Evolutionary conservation across 345 rosid species (phyloP).

Genomic region (Euphorbia lathyris): DNA sequence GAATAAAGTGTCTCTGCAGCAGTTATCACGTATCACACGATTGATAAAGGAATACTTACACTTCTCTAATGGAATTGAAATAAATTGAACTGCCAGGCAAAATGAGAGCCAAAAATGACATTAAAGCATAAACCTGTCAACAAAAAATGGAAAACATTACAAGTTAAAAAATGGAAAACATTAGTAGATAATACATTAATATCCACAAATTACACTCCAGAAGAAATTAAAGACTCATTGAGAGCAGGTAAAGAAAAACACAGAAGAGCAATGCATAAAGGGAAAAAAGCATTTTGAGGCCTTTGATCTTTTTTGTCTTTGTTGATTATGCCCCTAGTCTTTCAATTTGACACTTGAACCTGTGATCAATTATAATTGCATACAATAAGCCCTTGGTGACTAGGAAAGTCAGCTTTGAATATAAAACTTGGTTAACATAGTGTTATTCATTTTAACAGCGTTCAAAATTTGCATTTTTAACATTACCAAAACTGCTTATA

Average conservation of each 20-base stretch:
- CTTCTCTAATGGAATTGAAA: slow-evolving; percentile 92
- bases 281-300: no score
- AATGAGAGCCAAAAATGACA: slow-evolving; percentile 85
- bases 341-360: no score
- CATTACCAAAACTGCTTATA: no score
- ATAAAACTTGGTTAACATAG: no score
- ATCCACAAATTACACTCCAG: background rate
- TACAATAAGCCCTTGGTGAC: no score
- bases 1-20: background rate
- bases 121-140: slow-evolving; percentile 78
- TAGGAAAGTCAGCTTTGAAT: no score
- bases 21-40: background rate
- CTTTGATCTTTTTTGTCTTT: no score
- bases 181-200: background rate
- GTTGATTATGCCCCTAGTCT: no score
- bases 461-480: no score
- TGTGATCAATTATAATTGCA: no score
- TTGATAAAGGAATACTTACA: slow-evolving; percentile 53
- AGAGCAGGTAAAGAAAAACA: background rate
- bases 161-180: background rate
- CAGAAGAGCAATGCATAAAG: no score
- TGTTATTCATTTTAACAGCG: no score
- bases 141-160: background rate
- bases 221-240: background rate
- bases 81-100: slow-evolving; percentile 73